Conservation (phyloP, 345 rosid genomes). For the Brassica napus region Da-Ae NC_063434.1:2177501-2178000, state of each 20-base stretch:
- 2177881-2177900: not conserved
- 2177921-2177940: constrained; percentile 18
- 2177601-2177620: not conserved
- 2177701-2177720: not conserved
- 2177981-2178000: not conserved
- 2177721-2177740: not conserved
- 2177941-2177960: not conserved
- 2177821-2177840: not conserved
- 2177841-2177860: constrained; percentile 5
- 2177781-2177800: not conserved
- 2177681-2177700: not conserved
- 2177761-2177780: not conserved
- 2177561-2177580: not conserved
- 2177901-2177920: constrained; percentile 29
- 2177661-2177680: not conserved
- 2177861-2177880: constrained; percentile 20
- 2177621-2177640: not conserved
- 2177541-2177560: not conserved
- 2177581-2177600: not conserved
- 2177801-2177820: not conserved
- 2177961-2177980: constrained; percentile 8
- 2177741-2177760: not conserved
- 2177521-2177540: not conserved
- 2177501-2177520: not conserved
- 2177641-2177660: not conserved